Evolutionary conservation across 768 basidiomycete species (phyloP), one percentile per base, ranked within the genome.

Genomic region (Coprinopsis sp.): DNA sequence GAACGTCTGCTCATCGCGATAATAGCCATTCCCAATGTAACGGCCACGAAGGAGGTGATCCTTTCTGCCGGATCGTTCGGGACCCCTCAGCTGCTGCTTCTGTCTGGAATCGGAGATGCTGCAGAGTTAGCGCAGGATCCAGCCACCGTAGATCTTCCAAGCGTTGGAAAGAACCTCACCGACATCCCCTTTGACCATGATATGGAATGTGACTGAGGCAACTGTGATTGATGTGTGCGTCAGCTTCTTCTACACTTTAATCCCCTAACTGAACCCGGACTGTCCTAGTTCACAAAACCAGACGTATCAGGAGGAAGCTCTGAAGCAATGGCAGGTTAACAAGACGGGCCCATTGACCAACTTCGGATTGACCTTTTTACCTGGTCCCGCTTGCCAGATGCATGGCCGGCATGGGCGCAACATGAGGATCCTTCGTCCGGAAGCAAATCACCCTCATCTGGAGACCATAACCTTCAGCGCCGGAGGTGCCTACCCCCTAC

Each of bases 321-420:
- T 53, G n/a, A 22, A 14, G 4, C 24, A 49, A 25, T 53, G 52
- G 52, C 28, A 42, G 14, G 27, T n/a, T 24, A 48, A 28, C 58
- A 52, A 60, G 8, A 60, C 57, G 0, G 61, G 64, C 5, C 58
- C 61, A 8, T 23, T 38, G 34, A 25, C 23, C n/a, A 2, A 61
- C 57, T 54, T 72, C 62, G 44, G 69, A 58, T 61, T 54, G 48
- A 74, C 55, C 30, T 66, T 64, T 29, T 66, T 50, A 31, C 50
- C 40, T 51, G 54, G 53, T 12, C 57, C 52, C 47, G 71, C 60
- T 48, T 50, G 61, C 62, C 70, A 58, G 68, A 31, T 64, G 60
- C 14, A 60, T 55, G 52, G 11, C 37, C 49, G 14, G 47, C 46
- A 12, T 55, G 55, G 38, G 33, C 47, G 3, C 49, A 25, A 4